Conservation (phyloP, 306 rosid species). For the Coriaria nepalensis region DNA sequence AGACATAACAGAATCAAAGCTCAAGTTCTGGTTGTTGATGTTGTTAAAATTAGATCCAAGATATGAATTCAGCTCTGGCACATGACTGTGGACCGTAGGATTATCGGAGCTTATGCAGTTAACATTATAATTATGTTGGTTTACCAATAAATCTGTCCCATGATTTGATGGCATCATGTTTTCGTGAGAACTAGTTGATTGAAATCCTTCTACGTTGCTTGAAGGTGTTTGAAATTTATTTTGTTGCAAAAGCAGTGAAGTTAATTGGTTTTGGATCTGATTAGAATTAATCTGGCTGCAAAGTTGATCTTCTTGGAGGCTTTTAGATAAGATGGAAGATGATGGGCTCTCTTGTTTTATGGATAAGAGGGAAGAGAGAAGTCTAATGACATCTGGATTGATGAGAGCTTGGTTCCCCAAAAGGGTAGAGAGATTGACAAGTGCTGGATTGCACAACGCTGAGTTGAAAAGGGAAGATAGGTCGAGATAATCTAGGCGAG, state of each 20-base stretch:
- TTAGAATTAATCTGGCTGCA: not conserved
- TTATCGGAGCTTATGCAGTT: conserved; percentile 8
- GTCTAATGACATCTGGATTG: conserved; percentile 48
- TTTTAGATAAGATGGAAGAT: conserved; percentile 16
- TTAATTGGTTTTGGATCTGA: too few species aligned
- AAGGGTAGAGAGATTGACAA: conserved; percentile 43
- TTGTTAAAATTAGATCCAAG: conserved; percentile 4
- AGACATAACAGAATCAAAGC: conserved; percentile 46
- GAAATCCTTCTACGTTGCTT: conserved; percentile 14
- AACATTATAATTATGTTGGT: conserved; percentile 19
- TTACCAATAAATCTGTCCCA: conserved; percentile 15
- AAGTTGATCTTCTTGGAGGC: conserved; percentile 25
- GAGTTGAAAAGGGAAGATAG: conserved; percentile 44
- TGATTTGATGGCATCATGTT: conserved; percentile 19
- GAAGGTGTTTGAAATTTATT: not conserved
- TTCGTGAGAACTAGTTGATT: conserved; percentile 17
- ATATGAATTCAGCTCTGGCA: too few species aligned
- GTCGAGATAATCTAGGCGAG: conserved; percentile 74
- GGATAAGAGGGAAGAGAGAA: conserved; percentile 33
- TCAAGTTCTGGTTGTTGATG: conserved; percentile 16
- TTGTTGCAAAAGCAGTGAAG: not conserved
- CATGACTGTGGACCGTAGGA: not conserved
- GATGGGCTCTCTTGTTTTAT: conserved; percentile 32
- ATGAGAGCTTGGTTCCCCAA: conserved; percentile 42
- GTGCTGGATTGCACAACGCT: conserved; percentile 33